phyloP scores from a whole-genome alignment of 1,139 yeast species.

The Kazachstania sp. region DNA sequence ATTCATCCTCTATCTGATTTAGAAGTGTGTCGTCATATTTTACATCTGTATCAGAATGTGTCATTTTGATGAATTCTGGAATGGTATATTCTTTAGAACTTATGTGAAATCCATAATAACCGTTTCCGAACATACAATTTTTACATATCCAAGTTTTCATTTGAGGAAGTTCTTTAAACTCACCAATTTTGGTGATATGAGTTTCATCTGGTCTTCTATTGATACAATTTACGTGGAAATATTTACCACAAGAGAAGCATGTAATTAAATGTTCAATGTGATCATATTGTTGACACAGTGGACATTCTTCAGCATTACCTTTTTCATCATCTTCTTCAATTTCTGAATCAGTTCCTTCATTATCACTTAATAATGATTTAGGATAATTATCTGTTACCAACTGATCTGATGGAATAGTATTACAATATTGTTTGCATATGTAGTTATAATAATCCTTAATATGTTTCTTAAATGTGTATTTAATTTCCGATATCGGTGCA shows the following conservation, averaged over 20 bases:
- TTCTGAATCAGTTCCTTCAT: constrained; percentile 16
- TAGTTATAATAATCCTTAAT: constrained; percentile 38
- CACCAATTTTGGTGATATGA: not conserved
- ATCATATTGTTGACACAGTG: constrained; percentile 44
- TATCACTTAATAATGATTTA: constrained; percentile 29
- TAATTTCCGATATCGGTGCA: constrained; percentile 14
- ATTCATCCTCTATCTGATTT: constrained; percentile 43
- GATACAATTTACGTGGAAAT: constrained; percentile 40
- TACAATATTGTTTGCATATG: constrained; percentile 3
- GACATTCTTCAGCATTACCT: constrained; percentile 36
- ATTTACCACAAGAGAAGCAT: constrained; percentile 68
- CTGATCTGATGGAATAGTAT: constrained; percentile 13
- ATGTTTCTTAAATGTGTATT: constrained; percentile 32
- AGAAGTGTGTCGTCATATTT: constrained; percentile 15
- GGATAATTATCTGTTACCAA: constrained; percentile 25
- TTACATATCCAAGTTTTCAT: constrained; percentile 55
- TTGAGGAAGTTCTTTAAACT: not conserved
- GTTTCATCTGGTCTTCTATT: not conserved
- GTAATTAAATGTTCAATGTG: constrained; percentile 45
- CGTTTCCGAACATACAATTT: constrained; percentile 74
- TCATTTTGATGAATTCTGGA: constrained; percentile 50
- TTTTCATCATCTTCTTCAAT: constrained; percentile 29
- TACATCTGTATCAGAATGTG: constrained; percentile 11
- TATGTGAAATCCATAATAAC: constrained; percentile 85
- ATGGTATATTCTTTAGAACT: constrained; percentile 52